phyloP scores from a whole-genome alignment of 345 rosid species.

The Eucalyptus pauciflora region DNA sequence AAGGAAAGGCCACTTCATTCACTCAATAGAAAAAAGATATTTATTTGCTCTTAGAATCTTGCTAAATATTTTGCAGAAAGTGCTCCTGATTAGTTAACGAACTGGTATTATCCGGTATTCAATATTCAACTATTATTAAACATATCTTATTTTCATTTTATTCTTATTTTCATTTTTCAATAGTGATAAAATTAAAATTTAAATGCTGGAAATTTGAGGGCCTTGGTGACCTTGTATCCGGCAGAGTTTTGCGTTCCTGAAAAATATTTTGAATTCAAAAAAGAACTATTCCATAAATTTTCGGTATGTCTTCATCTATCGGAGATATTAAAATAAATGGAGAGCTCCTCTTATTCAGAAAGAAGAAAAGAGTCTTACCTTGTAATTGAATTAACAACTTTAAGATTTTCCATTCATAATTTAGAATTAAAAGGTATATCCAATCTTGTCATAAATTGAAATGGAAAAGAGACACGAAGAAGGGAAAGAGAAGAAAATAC shows the following conservation, averaged over 20 bases:
- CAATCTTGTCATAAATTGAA: too few species aligned
- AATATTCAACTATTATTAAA: too few species aligned
- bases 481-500: too few species aligned
- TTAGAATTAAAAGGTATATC: background rate
- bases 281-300: background rate
- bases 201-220: background rate
- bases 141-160: too few species aligned
- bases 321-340: too few species aligned
- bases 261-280: too few species aligned
- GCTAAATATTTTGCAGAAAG: background rate
- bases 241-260: background rate
- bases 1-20: background rate
- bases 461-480: too few species aligned
- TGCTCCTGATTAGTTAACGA: background rate
- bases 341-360: background rate
- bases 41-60: background rate
- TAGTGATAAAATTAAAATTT: too few species aligned
- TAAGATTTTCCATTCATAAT: background rate
- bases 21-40: too few species aligned
- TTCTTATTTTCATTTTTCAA: too few species aligned
- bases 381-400: too few species aligned
- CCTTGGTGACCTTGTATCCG: background rate
- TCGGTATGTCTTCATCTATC: background rate
- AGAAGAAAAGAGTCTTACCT: background rate
- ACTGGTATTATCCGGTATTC: background rate